A percentile compares a stretch with the other conserved stretches of the same genome.
phyloP scores from a whole-genome alignment of 169 alveolate genomes.

The Eimeria maxima region DNA sequence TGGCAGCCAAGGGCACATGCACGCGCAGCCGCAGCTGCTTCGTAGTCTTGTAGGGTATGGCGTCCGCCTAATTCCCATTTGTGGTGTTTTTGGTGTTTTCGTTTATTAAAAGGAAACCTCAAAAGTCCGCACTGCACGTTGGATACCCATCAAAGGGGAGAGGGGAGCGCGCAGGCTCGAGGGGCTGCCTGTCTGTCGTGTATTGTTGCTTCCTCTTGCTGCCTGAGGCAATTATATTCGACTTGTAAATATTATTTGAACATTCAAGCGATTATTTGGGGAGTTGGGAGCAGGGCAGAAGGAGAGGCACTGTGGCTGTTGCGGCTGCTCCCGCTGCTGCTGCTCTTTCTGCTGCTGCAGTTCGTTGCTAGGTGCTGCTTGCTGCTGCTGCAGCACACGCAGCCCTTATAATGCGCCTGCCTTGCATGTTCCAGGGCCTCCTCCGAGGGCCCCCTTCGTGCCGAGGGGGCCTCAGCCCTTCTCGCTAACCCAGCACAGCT shows the following conservation, averaged over 20 bases:
- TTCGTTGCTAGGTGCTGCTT: background rate
- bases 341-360: background rate
- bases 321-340: background rate
- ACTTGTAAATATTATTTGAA: background rate
- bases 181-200: background rate
- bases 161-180: background rate
- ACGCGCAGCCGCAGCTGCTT: background rate
- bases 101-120: background rate
- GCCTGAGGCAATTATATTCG: background rate
- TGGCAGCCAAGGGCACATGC: background rate
- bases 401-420: slow-evolving; percentile 30
- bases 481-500: background rate
- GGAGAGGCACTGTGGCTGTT: background rate
- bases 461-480: background rate
- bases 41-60: background rate
- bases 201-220: background rate
- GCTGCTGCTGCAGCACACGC: background rate
- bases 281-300: background rate
- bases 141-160: background rate
- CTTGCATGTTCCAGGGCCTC: slow-evolving; percentile 16
- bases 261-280: background rate
- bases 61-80: background rate
- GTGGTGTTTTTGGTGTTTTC: background rate
- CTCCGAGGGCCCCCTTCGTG: background rate
- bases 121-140: background rate